These are phyloP conservation scores for Tylopilus sp. DNA, from an alignment of 768 basidiomycete species.

Conservation along the genomic window DNA sequence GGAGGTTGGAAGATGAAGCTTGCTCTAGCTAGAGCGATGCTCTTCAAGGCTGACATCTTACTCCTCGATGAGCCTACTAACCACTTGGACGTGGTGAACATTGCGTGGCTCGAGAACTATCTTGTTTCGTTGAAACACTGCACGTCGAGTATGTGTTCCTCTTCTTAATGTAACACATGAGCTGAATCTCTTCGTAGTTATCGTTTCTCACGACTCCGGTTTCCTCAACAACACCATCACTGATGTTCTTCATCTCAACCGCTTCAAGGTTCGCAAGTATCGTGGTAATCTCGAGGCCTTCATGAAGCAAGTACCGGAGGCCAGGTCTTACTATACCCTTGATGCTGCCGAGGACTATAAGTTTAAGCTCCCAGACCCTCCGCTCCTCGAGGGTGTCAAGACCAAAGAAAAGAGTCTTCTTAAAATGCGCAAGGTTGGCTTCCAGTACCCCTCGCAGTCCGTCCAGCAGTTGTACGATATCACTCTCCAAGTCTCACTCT, in stretches of 20 bases:
- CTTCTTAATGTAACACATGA: neutral
- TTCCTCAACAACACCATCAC: conserved; percentile 99
- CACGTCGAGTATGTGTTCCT: conserved; percentile 71
- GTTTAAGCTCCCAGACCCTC: conserved; percentile 97
- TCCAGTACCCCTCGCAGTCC: conserved; percentile 87
- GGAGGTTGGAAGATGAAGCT: conserved; percentile 99
- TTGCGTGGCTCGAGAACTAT: conserved; percentile 96
- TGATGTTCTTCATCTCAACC: conserved; percentile 95
- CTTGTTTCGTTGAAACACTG: conserved; percentile 82
- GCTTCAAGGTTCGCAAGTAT: conserved; percentile 96
- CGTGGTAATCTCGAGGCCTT: conserved; percentile 94
- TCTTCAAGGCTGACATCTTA: conserved; percentile 97
- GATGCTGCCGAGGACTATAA: conserved; percentile 95
- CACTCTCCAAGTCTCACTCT: conserved; percentile 94
- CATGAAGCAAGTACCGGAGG: conserved; percentile 92
- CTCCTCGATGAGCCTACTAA: conserved; percentile 96
- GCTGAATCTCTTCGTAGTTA: conserved; percentile 48
- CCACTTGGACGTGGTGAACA: conserved; percentile 95
- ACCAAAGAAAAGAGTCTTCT: conserved; percentile 97
- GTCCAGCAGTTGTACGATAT: conserved; percentile 94
- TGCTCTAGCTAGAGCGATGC: conserved; percentile 92
- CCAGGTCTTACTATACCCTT: conserved; percentile 96
- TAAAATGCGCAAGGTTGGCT: conserved; percentile 97
- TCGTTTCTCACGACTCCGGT: conserved; percentile 95
- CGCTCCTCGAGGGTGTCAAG: conserved; percentile 98